Conservation (phyloP, 176 grass and related monocot species). For the Ensete glaucum region DNA sequence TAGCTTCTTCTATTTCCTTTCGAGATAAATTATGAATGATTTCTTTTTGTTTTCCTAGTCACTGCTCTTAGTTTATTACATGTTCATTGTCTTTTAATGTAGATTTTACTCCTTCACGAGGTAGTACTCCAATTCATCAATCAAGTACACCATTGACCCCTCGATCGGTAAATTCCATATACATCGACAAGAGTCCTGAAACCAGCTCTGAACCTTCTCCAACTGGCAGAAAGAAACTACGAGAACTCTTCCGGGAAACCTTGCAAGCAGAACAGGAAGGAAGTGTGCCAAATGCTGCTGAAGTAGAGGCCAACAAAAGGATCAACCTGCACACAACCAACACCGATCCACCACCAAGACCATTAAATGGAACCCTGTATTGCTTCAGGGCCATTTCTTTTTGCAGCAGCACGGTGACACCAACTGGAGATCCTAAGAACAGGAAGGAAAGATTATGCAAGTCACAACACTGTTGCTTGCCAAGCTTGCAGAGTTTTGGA, state of each 20-base stretch:
- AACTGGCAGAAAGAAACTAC: slow-evolving; percentile 16
- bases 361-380: not conserved
- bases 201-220: slow-evolving; percentile 22
- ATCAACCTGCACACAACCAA: not conserved
- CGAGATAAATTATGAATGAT: not conserved
- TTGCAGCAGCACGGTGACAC: not conserved
- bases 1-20: not conserved
- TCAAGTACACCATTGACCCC: not conserved
- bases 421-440: slow-evolving; percentile 7
- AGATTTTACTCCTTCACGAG: slow-evolving; percentile 20
- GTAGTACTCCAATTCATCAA: slow-evolving; percentile 22
- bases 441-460: slow-evolving; percentile 16
- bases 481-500: slow-evolving; percentile 16
- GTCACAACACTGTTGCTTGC: slow-evolving; percentile 14
- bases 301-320: not conserved
- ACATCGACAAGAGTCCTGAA: slow-evolving; percentile 3
- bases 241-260: slow-evolving; percentile 21
- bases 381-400: not conserved
- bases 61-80: not conserved
- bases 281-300: not conserved
- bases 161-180: not conserved
- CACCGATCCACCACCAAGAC: not conserved
- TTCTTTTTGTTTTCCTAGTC: not conserved
- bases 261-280: not conserved
- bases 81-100: not conserved